Conservation (phyloP, 2,329 filamentous ascomycete genomes). For the Fusarium clavum region DNA sequence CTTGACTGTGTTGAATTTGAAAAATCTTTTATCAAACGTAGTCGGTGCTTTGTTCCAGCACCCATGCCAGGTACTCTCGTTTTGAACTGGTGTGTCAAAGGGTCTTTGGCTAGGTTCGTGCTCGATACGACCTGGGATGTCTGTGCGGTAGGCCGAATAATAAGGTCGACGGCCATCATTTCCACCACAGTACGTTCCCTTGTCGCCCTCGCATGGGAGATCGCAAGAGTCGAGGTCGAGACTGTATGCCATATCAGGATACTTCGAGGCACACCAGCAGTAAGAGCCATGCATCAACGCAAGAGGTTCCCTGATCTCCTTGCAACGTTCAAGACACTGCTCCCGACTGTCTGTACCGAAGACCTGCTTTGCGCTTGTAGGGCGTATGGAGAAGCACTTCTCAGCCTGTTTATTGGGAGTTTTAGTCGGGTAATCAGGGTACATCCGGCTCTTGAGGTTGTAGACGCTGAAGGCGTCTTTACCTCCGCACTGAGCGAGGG, state of each 20-base stretch:
- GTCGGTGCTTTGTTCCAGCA: not conserved
- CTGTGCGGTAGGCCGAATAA: conserved; percentile 1
- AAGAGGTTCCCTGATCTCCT: not conserved
- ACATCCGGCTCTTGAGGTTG: not conserved
- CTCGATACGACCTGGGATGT: accelerated
- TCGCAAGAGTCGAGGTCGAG: not conserved
- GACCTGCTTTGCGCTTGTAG: not conserved
- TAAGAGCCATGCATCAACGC: not conserved
- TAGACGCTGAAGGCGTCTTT: not conserved
- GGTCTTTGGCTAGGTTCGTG: not conserved
- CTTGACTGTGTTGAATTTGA: not conserved
- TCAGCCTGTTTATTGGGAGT: not conserved
- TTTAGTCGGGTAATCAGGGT: accelerated
- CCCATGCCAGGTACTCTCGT: not conserved
- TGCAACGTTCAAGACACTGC: not conserved
- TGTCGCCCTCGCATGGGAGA: not conserved
- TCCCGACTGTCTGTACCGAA: not conserved
- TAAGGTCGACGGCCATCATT: not conserved
- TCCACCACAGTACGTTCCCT: not conserved
- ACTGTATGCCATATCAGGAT: not conserved
- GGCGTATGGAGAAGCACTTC: conserved; percentile 3
- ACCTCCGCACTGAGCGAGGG: not conserved
- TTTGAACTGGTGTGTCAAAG: not conserved
- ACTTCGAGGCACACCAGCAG: conserved; percentile 9
- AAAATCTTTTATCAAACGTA: no score